A percentile compares a stretch with the other conserved stretches of the same genome.
phyloP scores from a whole-genome alignment of 192 early-diverging fungal genomes.

The Podila horticola region DNA sequence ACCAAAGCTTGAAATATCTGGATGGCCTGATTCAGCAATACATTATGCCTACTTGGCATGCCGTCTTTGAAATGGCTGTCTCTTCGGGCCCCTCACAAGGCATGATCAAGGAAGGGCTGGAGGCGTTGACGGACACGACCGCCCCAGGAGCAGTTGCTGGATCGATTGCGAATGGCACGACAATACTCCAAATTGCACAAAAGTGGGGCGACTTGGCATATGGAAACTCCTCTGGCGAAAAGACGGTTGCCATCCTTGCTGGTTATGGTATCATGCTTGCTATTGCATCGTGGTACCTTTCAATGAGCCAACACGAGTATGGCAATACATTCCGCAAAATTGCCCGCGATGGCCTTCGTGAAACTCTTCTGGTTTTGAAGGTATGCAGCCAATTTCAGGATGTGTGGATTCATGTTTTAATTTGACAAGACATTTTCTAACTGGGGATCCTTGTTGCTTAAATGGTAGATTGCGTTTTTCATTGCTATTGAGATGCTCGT shows the following conservation, averaged over 20 bases:
- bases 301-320: conserved; percentile 48
- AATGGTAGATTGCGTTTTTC: conserved; percentile 78
- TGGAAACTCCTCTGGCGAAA: conserved; percentile 64
- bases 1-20: no score
- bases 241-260: conserved; percentile 63
- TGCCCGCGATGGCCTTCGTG: conserved; percentile 56
- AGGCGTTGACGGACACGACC: background rate
- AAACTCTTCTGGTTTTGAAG: conserved; percentile 70
- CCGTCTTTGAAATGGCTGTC: no score
- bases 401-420: no score
- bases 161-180: background rate
- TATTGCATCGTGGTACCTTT: conserved; percentile 63
- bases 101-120: background rate
- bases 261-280: conserved; percentile 68
- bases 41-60: no score
- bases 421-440: no score
- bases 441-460: conserved; percentile 1
- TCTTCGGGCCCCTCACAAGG: no score
- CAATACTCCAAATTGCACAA: conserved; percentile 13
- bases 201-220: conserved; percentile 61
- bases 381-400: conserved; percentile 16
- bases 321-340: conserved; percentile 56
- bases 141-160: background rate
- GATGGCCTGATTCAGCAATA: no score
- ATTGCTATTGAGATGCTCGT: conserved; percentile 85